Conservation (phyloP, 2,329 filamentous ascomycete genomes). For the Claviceps pazoutovae region DNA sequence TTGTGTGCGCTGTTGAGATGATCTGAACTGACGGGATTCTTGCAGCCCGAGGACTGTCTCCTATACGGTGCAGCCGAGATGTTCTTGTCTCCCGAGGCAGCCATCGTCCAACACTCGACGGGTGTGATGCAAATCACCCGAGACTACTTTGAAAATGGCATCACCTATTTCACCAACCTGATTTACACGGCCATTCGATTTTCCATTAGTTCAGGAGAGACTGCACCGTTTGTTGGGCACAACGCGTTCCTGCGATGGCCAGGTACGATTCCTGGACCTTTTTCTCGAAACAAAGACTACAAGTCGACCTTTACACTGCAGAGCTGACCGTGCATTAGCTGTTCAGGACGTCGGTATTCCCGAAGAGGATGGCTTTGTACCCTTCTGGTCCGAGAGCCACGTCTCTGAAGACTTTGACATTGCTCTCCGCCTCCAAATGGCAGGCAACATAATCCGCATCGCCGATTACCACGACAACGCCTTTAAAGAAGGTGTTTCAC, state of each 20-base stretch:
- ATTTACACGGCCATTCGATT: constrained; percentile 63
- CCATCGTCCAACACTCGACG: constrained; percentile 57
- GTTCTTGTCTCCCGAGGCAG: constrained; percentile 54
- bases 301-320: not conserved
- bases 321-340: constrained; percentile 9
- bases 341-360: constrained; percentile 20
- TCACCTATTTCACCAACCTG: constrained; percentile 68
- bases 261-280: constrained; percentile 2
- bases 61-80: constrained; percentile 59
- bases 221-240: constrained; percentile 64
- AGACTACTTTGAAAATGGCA: constrained; percentile 58
- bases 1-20: too few relatives aligned
- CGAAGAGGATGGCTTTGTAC: constrained; percentile 35
- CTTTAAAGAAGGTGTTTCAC: constrained; percentile 60
- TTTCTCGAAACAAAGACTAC: too few relatives aligned
- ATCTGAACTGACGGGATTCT: not conserved
- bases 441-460: constrained; percentile 53
- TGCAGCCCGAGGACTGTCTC: constrained; percentile 45
- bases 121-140: constrained; percentile 65
- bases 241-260: constrained; percentile 62
- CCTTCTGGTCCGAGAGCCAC: constrained; percentile 62
- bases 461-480: constrained; percentile 54
- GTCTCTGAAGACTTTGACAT: constrained; percentile 73
- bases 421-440: constrained; percentile 54
- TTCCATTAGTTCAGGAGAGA: constrained; percentile 56